phyloP scores from a whole-genome alignment of 345 rosid species.

The Eucalyptus coolabah region DNA sequence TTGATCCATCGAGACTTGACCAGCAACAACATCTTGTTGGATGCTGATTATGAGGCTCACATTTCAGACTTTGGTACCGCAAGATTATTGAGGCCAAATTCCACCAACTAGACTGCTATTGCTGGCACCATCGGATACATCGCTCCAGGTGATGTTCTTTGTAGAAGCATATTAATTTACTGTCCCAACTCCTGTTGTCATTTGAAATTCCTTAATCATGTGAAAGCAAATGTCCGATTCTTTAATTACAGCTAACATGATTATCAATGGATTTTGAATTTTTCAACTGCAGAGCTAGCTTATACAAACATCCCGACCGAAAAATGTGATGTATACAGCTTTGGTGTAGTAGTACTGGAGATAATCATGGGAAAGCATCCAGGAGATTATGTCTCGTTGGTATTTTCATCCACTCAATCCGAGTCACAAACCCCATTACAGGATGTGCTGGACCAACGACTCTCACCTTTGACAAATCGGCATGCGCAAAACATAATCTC shows the following conservation, averaged over 20 bases:
- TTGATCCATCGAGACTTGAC: constrained; percentile 3
- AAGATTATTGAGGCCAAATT: not conserved
- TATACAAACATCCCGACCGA: not conserved
- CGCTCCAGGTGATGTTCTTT: constrained; percentile 8
- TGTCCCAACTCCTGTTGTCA: not conserved
- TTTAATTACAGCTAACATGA: not conserved
- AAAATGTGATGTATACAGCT: constrained; percentile 7
- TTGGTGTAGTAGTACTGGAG: constrained; percentile 1
- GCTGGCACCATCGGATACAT: not conserved
- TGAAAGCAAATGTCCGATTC: not conserved
- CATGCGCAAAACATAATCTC: not conserved
- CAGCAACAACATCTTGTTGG: constrained; percentile 2
- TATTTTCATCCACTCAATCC: not conserved
- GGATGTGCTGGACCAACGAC: not conserved
- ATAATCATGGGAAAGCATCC: constrained; percentile 2
- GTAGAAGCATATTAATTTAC: not conserved
- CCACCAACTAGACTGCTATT: not conserved
- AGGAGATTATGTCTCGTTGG: not conserved
- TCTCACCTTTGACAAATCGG: not conserved
- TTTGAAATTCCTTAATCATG: not conserved
- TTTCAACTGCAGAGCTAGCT: constrained; percentile 1
- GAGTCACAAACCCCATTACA: not conserved
- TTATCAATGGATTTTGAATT: not conserved
- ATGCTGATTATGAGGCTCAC: not conserved
- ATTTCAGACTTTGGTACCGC: not conserved